Base-by-base conservation (phyloP, 164 flowering plant species). In the grape (Vitis vinifera) region DNA sequence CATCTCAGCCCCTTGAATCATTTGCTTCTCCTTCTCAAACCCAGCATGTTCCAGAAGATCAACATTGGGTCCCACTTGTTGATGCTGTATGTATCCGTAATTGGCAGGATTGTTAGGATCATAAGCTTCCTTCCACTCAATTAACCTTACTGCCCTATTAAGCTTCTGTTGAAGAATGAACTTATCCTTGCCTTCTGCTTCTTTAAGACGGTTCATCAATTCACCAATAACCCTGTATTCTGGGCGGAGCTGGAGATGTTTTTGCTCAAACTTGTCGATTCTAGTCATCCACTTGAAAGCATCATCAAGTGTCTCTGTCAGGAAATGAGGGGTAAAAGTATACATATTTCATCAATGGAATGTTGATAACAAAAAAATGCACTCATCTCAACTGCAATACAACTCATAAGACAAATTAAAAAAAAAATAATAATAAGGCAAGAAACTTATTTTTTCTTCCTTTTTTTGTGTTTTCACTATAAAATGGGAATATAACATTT, bases 21-120 rank as follows among this genome's bases (percentile, higher is more conserved):
- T 65, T 67, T 59, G 68, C 71, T 75, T 73, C 63, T 85, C 86
- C 60, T 76, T 77, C 68, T 79, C 88, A 59, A 72, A 48, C 11
- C 65, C 90, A 23, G 77, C 76, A 65, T 77, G 49, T 16, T 79
- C 87, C 62, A 65, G 5, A 48, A 65, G 59, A 52, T 84, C 82
- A 51, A 4, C 82, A 55, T 78, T 67, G 8, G 85, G 73, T 13
- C 79, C 88, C 69, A 71, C 78, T 74, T 82, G 72, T 31, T 80
- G 87, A 53, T 68, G 81, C 69, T 85, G 78, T 65, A 92, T 83
- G 66, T 84, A 77, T 44, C 94, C 97, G 81, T 84, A 94, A 75
- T 94, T 94, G 5, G 83, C 85, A 62, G 97, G 94, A 71, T 94
- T 84, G 51, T 89, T 88, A 27, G 98, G 98, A 75, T 95, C 99